phyloP scores from a whole-genome alignment of 2,329 filamentous ascomycete species.

The Colletotrichum orbiculare region DNA sequence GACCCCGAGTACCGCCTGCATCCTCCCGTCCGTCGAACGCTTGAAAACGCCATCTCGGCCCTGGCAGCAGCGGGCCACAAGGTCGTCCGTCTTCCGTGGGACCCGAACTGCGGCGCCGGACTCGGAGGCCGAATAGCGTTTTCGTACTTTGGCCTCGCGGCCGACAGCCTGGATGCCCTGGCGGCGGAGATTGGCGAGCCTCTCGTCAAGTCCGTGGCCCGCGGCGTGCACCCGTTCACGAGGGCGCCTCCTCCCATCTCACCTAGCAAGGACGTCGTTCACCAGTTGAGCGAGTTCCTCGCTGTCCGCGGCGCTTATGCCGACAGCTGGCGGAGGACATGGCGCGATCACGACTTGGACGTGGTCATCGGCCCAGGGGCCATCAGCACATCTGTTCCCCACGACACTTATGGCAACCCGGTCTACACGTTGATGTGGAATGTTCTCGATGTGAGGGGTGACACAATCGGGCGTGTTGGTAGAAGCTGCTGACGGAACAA shows the following conservation, averaged over 20 bases:
- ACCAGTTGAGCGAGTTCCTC: constrained; percentile 55
- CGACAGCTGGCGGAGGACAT: constrained; percentile 53
- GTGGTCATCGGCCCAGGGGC: constrained; percentile 60
- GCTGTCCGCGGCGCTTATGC: constrained; percentile 45
- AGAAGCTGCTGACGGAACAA: not conserved
- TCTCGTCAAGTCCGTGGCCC: constrained; percentile 50
- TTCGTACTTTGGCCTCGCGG: constrained; percentile 52
- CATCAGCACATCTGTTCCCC: constrained; percentile 60
- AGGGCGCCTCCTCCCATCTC: constrained; percentile 43
- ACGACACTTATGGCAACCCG: constrained; percentile 60
- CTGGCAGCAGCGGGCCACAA: constrained; percentile 57
- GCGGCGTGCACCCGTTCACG: constrained; percentile 38
- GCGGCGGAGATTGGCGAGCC: constrained; percentile 53
- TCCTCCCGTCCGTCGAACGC: constrained; percentile 58
- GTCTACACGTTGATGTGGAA: constrained; percentile 63
- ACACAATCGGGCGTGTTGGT: not conserved
- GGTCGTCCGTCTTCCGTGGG: constrained; percentile 48
- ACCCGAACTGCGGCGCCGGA: constrained; percentile 45
- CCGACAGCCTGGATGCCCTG: constrained; percentile 46
- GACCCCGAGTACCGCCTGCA: constrained; percentile 61
- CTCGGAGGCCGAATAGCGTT: constrained; percentile 47
- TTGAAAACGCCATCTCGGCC: constrained; percentile 51
- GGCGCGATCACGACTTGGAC: constrained; percentile 58
- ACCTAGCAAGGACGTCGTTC: constrained; percentile 44
- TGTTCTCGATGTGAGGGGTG: constrained; percentile 58